These are phyloP conservation scores for Candida caryicola DNA, from an alignment of 805 yeast species.

Conservation along the genomic window DNA sequence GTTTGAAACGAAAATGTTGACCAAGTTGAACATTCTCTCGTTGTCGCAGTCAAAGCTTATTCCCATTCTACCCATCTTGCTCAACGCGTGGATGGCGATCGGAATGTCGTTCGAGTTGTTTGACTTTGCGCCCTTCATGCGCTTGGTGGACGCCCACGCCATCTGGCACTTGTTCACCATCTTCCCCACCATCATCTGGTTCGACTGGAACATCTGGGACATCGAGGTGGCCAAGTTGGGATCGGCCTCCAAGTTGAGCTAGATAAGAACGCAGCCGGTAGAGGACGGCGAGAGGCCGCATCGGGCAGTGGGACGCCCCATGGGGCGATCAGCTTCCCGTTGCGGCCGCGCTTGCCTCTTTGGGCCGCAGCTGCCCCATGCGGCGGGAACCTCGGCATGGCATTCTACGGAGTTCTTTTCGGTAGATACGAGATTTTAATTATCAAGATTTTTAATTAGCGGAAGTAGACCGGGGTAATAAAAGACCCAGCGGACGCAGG, in stretches of 20 bases:
- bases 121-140: constrained; percentile 34
- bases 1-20: constrained; percentile 34
- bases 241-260: constrained; percentile 5
- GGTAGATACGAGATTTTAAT: no score
- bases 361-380: no score
- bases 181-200: constrained; percentile 75
- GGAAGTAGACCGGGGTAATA: no score
- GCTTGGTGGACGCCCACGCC: constrained; percentile 83
- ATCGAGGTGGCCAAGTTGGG: constrained; percentile 22
- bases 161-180: constrained; percentile 91
- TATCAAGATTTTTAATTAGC: no score
- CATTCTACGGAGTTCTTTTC: no score
- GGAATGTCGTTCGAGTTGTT: constrained; percentile 34
- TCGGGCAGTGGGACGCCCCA: no score
- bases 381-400: no score
- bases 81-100: constrained; percentile 30
- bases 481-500: no score
- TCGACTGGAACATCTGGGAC: constrained; percentile 54
- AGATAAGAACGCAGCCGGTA: no score
- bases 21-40: constrained; percentile 29
- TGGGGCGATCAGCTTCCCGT: no score
- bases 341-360: no score
- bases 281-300: no score
- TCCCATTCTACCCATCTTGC: constrained; percentile 34
- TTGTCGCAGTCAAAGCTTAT: constrained; percentile 24